Conservation (phyloP, 1,139 yeast genomes). For the Saccharomycopsis crataegensis region DNA sequence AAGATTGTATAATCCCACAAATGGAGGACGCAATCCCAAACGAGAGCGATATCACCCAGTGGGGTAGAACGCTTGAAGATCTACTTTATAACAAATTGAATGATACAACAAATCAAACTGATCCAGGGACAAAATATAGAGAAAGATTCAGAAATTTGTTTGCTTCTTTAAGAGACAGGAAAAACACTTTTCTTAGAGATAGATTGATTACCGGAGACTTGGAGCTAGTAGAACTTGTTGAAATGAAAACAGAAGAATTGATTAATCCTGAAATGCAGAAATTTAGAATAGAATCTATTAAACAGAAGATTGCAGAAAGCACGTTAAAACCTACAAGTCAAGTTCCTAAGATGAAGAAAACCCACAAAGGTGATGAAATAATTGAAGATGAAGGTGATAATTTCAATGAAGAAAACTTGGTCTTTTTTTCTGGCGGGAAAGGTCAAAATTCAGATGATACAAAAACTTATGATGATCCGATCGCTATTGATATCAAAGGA, state of each 20-base stretch:
- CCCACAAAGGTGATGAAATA: conserved; percentile 9
- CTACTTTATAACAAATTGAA: conserved; percentile 36
- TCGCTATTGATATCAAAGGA: neutral
- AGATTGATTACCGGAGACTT: conserved; percentile 4
- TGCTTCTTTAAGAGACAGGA: conserved; percentile 46
- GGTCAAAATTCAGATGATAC: neutral
- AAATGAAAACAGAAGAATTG: conserved; percentile 6
- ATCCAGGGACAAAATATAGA: conserved; percentile 36
- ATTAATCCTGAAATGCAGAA: conserved; percentile 15
- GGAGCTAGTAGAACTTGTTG: neutral
- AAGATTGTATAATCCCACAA: conserved; percentile 31
- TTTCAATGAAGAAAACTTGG: neutral
- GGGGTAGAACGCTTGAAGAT: conserved; percentile 33
- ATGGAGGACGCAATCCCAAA: conserved; percentile 35
- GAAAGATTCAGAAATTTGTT: conserved; percentile 47
- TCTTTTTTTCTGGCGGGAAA: neutral
- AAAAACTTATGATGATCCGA: neutral
- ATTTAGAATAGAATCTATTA: conserved; percentile 11
- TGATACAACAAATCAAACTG: conserved; percentile 23
- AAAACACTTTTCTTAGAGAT: conserved; percentile 32
- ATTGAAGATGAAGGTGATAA: neutral
- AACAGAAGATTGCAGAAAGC: conserved; percentile 8
- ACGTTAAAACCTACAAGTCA: conserved; percentile 4
- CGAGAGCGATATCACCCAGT: conserved; percentile 36
- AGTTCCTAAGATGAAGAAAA: conserved; percentile 1